phyloP scores from a whole-genome alignment of 768 basidiomycete species.

The Russula ochroleuca region DNA sequence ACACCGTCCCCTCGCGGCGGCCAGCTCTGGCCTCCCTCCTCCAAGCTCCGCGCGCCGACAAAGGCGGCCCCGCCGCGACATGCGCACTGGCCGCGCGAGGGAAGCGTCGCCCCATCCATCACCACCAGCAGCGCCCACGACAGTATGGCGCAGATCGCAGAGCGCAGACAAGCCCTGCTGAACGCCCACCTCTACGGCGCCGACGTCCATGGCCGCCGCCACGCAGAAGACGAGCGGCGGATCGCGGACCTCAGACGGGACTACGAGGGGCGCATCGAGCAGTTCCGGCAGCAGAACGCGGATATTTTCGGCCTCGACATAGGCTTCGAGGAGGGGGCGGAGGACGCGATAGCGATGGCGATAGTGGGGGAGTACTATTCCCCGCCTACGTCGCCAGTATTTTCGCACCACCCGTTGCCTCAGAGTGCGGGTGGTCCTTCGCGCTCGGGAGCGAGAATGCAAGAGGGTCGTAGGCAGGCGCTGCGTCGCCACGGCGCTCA shows the following conservation, averaged over 20 bases:
- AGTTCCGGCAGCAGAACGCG: not conserved
- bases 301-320: not conserved
- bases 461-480: not conserved
- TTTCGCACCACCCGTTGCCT: not conserved
- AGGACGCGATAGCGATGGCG: not conserved
- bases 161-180: not conserved
- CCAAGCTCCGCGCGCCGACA: not conserved
- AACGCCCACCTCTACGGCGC: not conserved
- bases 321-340: too few relatives aligned
- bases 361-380: not conserved
- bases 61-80: not conserved
- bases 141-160: conserved; percentile 7
- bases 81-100: conserved; percentile 3
- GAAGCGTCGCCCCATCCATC: not conserved
- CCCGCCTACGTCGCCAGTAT: not conserved
- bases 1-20: not conserved
- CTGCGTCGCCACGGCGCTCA: not conserved
- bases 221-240: not conserved
- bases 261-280: not conserved
- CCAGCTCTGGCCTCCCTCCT: not conserved
- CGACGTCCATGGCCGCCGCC: not conserved
- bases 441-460: not conserved
- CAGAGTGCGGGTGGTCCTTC: not conserved
- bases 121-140: not conserved
- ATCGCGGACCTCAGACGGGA: not conserved